Base-by-base conservation (phyloP, 2,329 filamentous ascomycete genomes). In the Decorospora gaudefroyi region DNA sequence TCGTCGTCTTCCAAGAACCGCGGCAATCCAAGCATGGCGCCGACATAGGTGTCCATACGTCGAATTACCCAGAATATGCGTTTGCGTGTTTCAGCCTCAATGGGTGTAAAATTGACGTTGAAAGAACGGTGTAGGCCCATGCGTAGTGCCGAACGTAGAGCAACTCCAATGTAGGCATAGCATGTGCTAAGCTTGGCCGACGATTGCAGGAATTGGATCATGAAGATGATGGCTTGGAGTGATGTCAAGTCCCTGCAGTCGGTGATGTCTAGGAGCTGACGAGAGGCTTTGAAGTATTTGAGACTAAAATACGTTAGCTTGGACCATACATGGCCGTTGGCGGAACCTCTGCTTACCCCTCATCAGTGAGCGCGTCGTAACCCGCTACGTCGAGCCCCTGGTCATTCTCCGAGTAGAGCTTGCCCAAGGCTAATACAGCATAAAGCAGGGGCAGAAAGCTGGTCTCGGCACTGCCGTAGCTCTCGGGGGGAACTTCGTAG, bases 401-500 rank as follows among this genome's bases (percentile, higher is more conserved):
- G 18, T 72, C 70, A 22, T 68, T 65, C 29, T 72, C 73, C n/a
- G 71, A 68, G 39, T 75, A 78, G 0, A 78, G 62, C 26, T 72
- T 73, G 12, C 76, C 76, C 2, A 78, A 60, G 3, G 76, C 75
- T 32, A 78, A 62, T 4, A 74, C 73, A 23, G 73, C 71, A 55
- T 78, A 77, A 12, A 78, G 61, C 12, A 78, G 57, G 10, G 76
- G 75, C 23, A 78, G 57, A 42, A 78, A 78, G 17, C 59, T 71
- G 36, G 75, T 70, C 29, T 78, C 76, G 9, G 72, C 64, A 43
- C 73, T 71, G 11, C 65, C 69, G 51, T 74, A 76, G 28, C 72
- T 65, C 13, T 77, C 75, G 9, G 66, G 52, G 2, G 86, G 76
- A 15, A 77, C 83, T 53, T 86, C 82, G 69, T 95, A 96, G 26